These are phyloP conservation scores for Trametes coccinea DNA, from an alignment of 768 basidiomycete species.

Conservation along the genomic window DNA sequence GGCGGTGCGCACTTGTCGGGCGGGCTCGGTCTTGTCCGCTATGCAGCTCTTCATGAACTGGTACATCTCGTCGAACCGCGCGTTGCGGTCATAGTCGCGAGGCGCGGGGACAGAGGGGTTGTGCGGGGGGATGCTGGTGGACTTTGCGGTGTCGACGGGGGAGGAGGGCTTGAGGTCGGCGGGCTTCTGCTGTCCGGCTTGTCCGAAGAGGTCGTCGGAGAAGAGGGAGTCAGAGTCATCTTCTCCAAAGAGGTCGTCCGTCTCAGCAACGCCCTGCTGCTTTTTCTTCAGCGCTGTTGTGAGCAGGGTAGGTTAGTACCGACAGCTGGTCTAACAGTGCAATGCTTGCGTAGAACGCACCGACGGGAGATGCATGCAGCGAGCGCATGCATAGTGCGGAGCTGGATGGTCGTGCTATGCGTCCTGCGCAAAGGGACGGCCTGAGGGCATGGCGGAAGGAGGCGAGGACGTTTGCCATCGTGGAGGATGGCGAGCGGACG, in stretches of 20 bases:
- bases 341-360: neutral
- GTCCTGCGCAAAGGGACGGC: neutral
- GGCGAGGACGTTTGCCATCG: constrained; percentile 15
- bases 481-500: constrained; percentile 9
- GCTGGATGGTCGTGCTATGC: neutral
- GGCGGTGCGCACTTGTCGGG: constrained; percentile 43
- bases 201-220: constrained; percentile 15
- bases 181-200: neutral
- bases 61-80: constrained; percentile 38
- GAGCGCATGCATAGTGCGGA: neutral
- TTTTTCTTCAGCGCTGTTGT: constrained; percentile 21
- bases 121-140: constrained; percentile 9
- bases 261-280: neutral
- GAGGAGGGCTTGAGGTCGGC: neutral
- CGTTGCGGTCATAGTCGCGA: neutral
- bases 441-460: constrained; percentile 7
- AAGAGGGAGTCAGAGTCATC: constrained; percentile 16
- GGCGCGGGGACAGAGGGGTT: constrained; percentile 13
- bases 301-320: neutral
- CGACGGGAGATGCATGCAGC: constrained; percentile 9
- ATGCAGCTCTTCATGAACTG: constrained; percentile 41
- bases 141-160: neutral
- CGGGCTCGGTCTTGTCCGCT: constrained; percentile 35
- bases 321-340: neutral
- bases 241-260: constrained; percentile 21